Base-by-base conservation (phyloP, 1,284 basidiomycete genomes). In the Apiotrichum gracile region DNA sequence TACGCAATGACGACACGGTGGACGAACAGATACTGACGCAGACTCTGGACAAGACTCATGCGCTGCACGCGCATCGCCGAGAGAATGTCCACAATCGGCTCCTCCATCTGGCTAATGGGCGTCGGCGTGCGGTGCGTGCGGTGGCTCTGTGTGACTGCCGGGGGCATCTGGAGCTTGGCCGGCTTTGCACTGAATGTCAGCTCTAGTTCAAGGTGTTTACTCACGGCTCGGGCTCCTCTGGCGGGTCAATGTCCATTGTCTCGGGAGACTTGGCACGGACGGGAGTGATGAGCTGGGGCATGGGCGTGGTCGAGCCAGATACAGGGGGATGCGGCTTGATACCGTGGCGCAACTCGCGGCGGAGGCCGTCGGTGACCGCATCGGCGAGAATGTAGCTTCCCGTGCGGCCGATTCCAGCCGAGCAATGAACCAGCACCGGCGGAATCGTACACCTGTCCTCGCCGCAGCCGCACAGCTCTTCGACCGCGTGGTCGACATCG, bases 331-430 rank as follows among this genome's bases (percentile, higher is more conserved):
- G 22, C 22, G 40, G 13, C 16, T 26, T 27, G 13, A 5, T n/a
- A 37, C 35, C n/a, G 35, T 3, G 10, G 35, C 53, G 53, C 16
- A 58, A 37, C 70, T 91, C 88, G 37, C 81, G 74, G 55, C 82
- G 77, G 3, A 94, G 77, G 0, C 83, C 86, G 66, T 93, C 89
- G 39, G 93, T 76, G 35, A 92, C 80, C 2, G 91, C 86, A 71
- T 93, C 90, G 5, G 93, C 82, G 13, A 88, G 83, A 66, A 96
- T 91, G 71, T 88, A 96, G 37, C 88, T 88, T 24, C 91, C 91
- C 0, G 92, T 96, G 35, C 91, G 81, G 0, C 91, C 91, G 5
- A 94, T 89, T 16, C 91, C 91, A 0, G 91, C 91, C 19, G 89
- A 91, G 68, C 76, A 77, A 51, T 77, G 73, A 5, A 75, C 74